Base-by-base conservation (phyloP, 78 protist species). In the Bigelowiella natans region DNA sequence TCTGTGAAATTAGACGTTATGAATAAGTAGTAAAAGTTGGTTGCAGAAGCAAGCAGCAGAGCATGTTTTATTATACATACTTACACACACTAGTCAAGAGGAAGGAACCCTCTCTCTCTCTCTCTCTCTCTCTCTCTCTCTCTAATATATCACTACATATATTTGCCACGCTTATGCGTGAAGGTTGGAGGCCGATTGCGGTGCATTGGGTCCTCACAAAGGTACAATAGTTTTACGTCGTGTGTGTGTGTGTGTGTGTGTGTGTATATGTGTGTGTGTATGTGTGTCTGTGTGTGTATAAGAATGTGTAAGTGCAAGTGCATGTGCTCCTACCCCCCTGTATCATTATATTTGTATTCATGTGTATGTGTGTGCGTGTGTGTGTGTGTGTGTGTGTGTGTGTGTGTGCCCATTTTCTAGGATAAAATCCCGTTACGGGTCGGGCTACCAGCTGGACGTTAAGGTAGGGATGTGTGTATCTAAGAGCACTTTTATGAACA, bases 171-270 rank as follows among this genome's bases (percentile, higher is more conserved):
- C n/a, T n/a, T n/a, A n/a, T n/a, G n/a, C n/a, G n/a, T 51, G 29
- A 3, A 83, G 86, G 86, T 87, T n/a, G 40, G 40, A 31, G 89
- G 89, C 30, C 89, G 64, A 7, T 31, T 87, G 3, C 89, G 89
- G 31, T 87, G 89, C n/a, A 7, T 87, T 29, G 89, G 89, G 11
- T 40, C 89, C 11, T 11, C 89, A 2, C 89, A 87, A 28, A 37
- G 37, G 2, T 30, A 38, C 36, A 87, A 87, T 3, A 7, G n/a
- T n/a, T n/a, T 2, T 2, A 83, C 39, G 86, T 83, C 31, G 11
- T 83, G 31, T 83, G 3, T 28, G 31, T 83, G 3, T 83, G 31
- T 83, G 3, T 83, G 31, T 83, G 3, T 83, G 31, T 83, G 3
- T 83, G 11, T 83, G 3, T 83, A 83, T 83, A 7, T 83, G 31